Conservation (phyloP, 2,329 filamentous ascomycete species). For the Xylaria digitata region DNA sequence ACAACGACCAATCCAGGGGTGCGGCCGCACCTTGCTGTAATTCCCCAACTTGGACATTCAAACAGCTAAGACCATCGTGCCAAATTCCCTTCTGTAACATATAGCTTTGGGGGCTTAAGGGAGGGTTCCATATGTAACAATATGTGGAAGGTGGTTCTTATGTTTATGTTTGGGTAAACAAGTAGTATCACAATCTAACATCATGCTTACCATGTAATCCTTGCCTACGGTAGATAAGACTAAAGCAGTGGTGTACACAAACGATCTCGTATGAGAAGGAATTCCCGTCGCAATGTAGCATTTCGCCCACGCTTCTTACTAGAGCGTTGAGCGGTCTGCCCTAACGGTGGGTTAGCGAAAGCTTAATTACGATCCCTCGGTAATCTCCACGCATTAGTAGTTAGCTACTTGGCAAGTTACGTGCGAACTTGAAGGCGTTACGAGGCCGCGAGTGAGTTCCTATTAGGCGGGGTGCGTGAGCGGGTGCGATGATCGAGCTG, state of each 20-base stretch:
- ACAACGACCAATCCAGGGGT: conserved; percentile 7
- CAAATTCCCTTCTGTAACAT: background rate
- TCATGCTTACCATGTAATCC: background rate
- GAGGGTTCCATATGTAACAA: background rate
- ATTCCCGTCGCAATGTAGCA: background rate
- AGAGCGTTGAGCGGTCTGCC: background rate
- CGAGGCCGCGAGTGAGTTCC: background rate
- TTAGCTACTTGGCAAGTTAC: background rate
- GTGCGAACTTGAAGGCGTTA: background rate
- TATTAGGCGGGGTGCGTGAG: background rate
- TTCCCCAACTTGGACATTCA: conserved; percentile 7
- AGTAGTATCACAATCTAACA: conserved; percentile 6
- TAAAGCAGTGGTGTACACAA: background rate
- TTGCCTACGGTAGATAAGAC: conserved; percentile 8
- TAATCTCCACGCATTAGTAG: background rate
- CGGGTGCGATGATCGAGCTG: background rate
- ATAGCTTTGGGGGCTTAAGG: background rate
- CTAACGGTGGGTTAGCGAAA: conserved; percentile 12
- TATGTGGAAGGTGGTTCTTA: background rate
- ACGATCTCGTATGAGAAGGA: too few relatives aligned
- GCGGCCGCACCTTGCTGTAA: conserved; percentile 6
- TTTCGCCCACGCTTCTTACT: conserved; percentile 16
- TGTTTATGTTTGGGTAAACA: background rate
- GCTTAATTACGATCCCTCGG: background rate
- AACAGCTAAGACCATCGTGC: background rate